Evolutionary conservation across 345 rosid genomes (phyloP), one percentile per base, ranked within the genome.

Genomic region (Gynandropsis gynandra): DNA sequence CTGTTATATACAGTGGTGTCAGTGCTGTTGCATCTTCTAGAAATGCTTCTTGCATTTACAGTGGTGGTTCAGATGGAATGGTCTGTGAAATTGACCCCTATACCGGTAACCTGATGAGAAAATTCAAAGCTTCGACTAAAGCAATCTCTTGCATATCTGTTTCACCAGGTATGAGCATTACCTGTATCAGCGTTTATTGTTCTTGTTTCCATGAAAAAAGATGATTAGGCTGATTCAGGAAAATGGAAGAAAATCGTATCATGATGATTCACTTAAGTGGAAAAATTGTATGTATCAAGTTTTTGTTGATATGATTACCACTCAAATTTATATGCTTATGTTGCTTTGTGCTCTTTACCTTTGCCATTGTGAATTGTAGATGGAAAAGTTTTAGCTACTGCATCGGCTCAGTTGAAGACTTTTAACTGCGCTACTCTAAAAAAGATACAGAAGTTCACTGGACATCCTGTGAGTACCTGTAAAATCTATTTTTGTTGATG

Each of bases 61-160:
- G 78, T 46, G 78, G 83, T 0, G 98, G 98, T 18, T 83, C 87
- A 42, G 97, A 92, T 78, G 98, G 98, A 61, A 78, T 88, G 90
- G 63, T 80, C 59, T 92, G 94, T 69, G 67, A 81, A 72, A 74
- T 88, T 45, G 98, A 92, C 62, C 85, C 89, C 18, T 62, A 71
- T 36, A 65, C 77, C 53, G 95, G 97, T 69, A 89, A 80, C 58
- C 56, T 75, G 31, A 57, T 78, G 36, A 68, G 72, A 40, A 83
- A 86, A 77, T 81, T 83, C 63, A 76, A 48, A 69, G 84, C 88
- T 71, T 85, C 95, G 34, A 67, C 84, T 32, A 84, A 76, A 72
- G 81, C 80, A 18, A 81, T 92, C 71, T 82, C 95, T 9, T 80
- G 74, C 56, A 72, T 87, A 68, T 68, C 81, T 43, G 79, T 85